A percentile compares a stretch with the other conserved stretches of the same genome.
Evolutionary conservation across 177 flowering plant genomes (phyloP).

Genomic region (Vitis hybrid): DNA sequence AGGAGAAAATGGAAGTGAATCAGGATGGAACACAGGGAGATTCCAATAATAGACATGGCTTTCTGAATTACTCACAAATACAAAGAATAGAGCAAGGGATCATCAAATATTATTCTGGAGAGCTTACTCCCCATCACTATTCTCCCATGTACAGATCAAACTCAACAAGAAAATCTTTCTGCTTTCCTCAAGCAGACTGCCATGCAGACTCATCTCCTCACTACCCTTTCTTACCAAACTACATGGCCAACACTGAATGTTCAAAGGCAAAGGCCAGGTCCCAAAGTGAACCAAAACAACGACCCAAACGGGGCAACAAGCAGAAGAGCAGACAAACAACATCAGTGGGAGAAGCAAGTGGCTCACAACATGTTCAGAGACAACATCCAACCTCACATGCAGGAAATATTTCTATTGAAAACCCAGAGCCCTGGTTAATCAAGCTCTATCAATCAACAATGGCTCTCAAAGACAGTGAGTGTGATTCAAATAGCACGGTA

Average conservation of each 20-base stretch:
- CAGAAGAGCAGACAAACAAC: constrained; percentile 17
- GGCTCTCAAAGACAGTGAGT: constrained; percentile 11
- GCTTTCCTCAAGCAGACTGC: constrained; percentile 6
- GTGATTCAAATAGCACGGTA: constrained; percentile 1
- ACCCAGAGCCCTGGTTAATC: constrained; percentile 32
- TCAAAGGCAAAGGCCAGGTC: constrained; percentile 62
- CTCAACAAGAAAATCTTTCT: constrained; percentile 12
- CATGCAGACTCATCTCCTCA: constrained; percentile 18
- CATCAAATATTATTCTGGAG: constrained; percentile 16
- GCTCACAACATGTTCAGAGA: constrained; percentile 14
- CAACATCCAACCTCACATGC: constrained; percentile 21
- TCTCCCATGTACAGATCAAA: background rate
- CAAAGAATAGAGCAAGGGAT: constrained; percentile 15
- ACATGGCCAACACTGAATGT: constrained; percentile 50
- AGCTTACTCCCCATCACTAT: constrained; percentile 14
- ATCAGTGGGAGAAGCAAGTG: constrained; percentile 25
- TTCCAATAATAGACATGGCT: constrained; percentile 13
- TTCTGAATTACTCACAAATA: constrained; percentile 7
- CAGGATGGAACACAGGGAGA: constrained; percentile 6
- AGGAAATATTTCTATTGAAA: constrained; percentile 9
- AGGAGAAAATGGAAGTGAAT: constrained; percentile 16
- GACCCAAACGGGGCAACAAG: constrained; percentile 21
- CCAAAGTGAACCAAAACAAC: constrained; percentile 57
- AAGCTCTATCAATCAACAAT: constrained; percentile 19
- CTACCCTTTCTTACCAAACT: constrained; percentile 26